Evolutionary conservation across 345 rosid species (phyloP), one percentile per base, ranked within the genome.

Genomic region (Hirschfeldia incana): DNA sequence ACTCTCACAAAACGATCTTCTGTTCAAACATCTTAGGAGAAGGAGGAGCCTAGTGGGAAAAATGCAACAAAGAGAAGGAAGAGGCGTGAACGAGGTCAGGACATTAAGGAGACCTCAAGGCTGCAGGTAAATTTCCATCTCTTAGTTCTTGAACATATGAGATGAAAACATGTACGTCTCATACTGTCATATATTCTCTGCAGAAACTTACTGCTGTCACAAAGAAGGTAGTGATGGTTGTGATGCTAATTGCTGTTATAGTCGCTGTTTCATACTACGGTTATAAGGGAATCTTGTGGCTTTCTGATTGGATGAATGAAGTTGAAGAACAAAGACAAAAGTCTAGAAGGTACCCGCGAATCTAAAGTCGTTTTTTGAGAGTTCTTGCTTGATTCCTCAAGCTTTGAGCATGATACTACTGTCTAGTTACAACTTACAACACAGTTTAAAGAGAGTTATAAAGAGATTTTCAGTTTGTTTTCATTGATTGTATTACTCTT

Each of bases 221-320:
- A 68, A 87, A 80, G 85, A 69, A 75, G 89, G 49, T 88, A 83
- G 74, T 90, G 83, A 63, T 89, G 64, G 59, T 73, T 4, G 62
- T 85, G 65, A 61, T 80, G 78, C 33, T 87, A 33, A 26, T 66
- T 57, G 81, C 69, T 70, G 82, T 83, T 64, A 26, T 87, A 46
- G 32, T 80, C 3, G 85, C 86, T 33, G 83, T 70, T n/a, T 51
- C 82, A 5, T 90, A 85, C 85, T 91, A 81, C 33, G 95, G 97
- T n/a, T 90, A 91, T 84, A 90, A 91, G 73, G 97, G 92, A 60
- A 87, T 94, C 17, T 55, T 94, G 75, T 74, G 84, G 86, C 95
- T 94, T 17, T 84, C 88, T 0, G 91, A 91, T 80, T 92, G 97
- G 97, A 94, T 94, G 97, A 90, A 92, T 75, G 92, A 87, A 84